Percentiles rank a stretch among this genome's conserved stretches.
phyloP scores from a whole-genome alignment of 208 protist species.

The Angomonas ambiguus region DNA sequence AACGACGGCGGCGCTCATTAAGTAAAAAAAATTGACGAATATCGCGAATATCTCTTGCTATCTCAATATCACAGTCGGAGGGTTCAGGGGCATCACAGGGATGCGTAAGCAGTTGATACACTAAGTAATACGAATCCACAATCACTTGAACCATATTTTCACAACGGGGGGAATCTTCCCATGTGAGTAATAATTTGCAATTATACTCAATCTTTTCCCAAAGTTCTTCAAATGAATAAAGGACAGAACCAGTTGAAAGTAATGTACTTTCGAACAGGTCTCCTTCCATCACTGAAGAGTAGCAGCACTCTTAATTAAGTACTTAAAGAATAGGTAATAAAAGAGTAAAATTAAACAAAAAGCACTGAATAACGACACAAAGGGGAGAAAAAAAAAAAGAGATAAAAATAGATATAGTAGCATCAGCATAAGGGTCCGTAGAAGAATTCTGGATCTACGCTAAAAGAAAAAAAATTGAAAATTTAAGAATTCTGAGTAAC shows the following conservation, averaged over 20 bases:
- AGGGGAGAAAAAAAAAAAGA: constrained; percentile 4
- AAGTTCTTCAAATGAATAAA: constrained; percentile 16
- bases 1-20: neutral
- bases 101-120: constrained; percentile 45
- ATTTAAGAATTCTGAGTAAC: neutral
- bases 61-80: neutral
- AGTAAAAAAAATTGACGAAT: neutral
- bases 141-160: constrained; percentile 24
- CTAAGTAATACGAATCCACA: constrained; percentile 28
- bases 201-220: constrained; percentile 28
- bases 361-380: neutral
- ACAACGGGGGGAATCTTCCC: constrained; percentile 12
- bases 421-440: neutral
- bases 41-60: neutral
- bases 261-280: neutral
- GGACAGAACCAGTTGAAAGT: neutral
- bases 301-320: neutral
- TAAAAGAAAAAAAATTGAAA: neutral
- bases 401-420: neutral
- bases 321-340: constrained; percentile 1
- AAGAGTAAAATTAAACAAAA: neutral
- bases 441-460: neutral
- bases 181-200: constrained; percentile 28
- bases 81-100: constrained; percentile 16
- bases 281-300: neutral